Evolutionary conservation across 164 flowering plant genomes (phyloP), one percentile per base, ranked within the genome.

Genomic region (Vitis riparia): DNA sequence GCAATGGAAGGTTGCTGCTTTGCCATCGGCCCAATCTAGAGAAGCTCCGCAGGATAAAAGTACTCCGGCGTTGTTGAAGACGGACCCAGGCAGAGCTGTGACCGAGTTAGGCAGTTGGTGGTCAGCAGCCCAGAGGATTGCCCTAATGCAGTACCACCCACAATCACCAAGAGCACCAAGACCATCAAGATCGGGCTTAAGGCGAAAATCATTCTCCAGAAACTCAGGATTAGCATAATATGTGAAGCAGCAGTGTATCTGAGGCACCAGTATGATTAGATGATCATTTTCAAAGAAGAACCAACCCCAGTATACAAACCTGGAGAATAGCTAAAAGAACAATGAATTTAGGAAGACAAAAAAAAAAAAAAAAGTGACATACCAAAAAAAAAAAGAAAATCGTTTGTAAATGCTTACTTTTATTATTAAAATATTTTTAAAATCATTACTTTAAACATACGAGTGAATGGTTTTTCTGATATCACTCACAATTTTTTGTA

Each of bases 71-170:
- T 79, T 71, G 47, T 84, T 72, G n/a, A 68, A 50, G n/a, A 71
- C 65, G 0, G 79, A 49, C 1, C 62, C 76, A 10, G 67, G 77
- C 27, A 79, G 50, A 2, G 85, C 85, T 2, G 72, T 81, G 7
- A 78, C 85, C 9, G 80, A 76, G 50, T 80, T 75, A 1, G 87
- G 87, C 51, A 84, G 76, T 66, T 81, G 74, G 23, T 79, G 77
- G 55, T 78, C 68, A 5, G 71, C 77, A 29, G 83, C 77, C 83
- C 85, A 84, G 30, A 84, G 52, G 62, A 82, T 84, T 32, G 80
- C 75, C 17, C 85, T 73, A 61, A 74, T 76, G 75, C 85, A 84
- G 68, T 84, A 84, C 85, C 85, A 84, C 47, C 87, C 87, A 4
- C 58, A 9, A 55, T 84, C 85, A 8, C 87, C 87, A 5, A 84